These are phyloP conservation scores for Rauvolfia tetraphylla DNA, from an alignment of 257 asterid genomes.

Conservation along the genomic window DNA sequence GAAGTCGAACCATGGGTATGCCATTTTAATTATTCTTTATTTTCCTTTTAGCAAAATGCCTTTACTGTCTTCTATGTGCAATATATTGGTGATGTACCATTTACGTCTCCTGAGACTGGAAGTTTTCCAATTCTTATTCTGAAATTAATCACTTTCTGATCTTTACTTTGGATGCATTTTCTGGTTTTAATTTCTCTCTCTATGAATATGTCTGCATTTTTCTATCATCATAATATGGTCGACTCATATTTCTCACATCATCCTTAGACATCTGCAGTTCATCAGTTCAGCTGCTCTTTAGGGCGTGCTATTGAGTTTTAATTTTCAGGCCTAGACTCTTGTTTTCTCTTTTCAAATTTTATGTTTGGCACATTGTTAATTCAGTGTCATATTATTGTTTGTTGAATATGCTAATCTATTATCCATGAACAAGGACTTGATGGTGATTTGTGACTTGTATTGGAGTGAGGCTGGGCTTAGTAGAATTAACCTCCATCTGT, in stretches of 20 bases:
- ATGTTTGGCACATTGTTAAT: not conserved
- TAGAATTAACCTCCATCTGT: not conserved
- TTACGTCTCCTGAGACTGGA: not conserved
- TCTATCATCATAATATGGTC: not conserved
- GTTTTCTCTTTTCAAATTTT: not conserved
- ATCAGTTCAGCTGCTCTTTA: not conserved
- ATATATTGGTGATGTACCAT: not conserved
- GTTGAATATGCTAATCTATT: not conserved
- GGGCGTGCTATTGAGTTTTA: not conserved
- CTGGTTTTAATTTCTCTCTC: not conserved
- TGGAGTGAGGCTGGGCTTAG: too few relatives aligned
- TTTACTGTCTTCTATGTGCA: not conserved
- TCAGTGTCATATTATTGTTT: not conserved
- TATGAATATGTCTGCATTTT: not conserved
- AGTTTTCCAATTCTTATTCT: not conserved
- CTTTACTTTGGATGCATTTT: not conserved
- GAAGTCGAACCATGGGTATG: slow-evolving; percentile 87
- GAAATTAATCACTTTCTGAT: not conserved
- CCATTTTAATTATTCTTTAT: slow-evolving; percentile 21
- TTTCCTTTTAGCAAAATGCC: slow-evolving; percentile 12
- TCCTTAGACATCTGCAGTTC: not conserved
- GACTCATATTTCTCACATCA: not conserved
- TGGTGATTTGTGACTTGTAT: not conserved
- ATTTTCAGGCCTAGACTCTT: not conserved
- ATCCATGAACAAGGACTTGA: not conserved